Conservation (phyloP, 139 green algal genomes). For the Chlorella sp. region DNA sequence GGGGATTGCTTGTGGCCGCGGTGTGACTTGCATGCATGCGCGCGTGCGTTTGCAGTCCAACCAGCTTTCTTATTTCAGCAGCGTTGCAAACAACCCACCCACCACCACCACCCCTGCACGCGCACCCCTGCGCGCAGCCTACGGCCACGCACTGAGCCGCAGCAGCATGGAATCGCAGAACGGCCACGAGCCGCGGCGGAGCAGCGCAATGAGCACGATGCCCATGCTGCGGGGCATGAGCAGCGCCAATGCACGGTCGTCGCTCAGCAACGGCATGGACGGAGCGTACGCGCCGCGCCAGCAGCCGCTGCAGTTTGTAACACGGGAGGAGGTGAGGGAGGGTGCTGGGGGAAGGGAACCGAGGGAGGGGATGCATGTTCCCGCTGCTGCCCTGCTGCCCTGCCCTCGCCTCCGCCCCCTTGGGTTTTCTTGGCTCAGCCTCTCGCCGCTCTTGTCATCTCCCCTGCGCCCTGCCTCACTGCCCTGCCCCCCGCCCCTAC, state of each 20-base stretch:
- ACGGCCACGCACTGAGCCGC: neutral
- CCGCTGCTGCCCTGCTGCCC: neutral
- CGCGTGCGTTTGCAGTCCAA: too few species aligned
- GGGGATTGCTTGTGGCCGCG: too few species aligned
- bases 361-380: too few species aligned
- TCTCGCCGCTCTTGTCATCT: too few species aligned
- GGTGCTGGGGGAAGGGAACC: neutral
- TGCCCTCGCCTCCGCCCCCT: too few species aligned
- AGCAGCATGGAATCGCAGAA: neutral
- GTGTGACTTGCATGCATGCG: neutral
- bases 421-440: too few species aligned
- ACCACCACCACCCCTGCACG: neutral
- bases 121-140: neutral
- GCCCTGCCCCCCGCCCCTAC: neutral
- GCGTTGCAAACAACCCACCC: neutral
- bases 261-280: neutral
- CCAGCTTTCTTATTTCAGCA: neutral
- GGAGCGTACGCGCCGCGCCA: neutral
- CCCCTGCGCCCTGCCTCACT: neutral
- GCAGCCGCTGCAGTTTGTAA: neutral
- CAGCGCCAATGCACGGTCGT: neutral
- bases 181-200: neutral
- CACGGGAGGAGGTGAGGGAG: neutral
- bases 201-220: neutral
- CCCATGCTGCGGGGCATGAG: constrained; percentile 23